phyloP scores from a whole-genome alignment of 345 rosid species.

The Populus alba region DNA sequence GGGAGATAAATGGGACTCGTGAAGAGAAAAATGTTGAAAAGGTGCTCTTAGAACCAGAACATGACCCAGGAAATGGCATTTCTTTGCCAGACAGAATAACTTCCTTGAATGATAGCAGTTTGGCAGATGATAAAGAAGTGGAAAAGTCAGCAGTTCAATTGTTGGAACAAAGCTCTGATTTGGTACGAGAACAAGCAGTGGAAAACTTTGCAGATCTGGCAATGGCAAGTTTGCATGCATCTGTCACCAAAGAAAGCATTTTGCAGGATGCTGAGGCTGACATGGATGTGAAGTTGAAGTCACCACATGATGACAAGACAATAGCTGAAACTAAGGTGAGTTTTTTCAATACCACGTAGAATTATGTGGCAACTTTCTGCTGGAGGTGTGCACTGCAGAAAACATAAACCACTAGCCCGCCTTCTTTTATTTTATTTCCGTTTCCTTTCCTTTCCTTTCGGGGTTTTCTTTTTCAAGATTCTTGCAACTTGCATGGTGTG shows the following conservation, averaged over 20 bases:
- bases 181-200: constrained; percentile 13
- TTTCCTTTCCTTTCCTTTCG: not conserved
- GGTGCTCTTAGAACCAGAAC: constrained; percentile 15
- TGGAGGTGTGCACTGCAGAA: not conserved
- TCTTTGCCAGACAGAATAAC: constrained; percentile 4
- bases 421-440: not conserved
- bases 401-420: not conserved
- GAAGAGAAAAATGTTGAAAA: constrained; percentile 25
- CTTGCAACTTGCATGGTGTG: not conserved
- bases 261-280: constrained; percentile 11
- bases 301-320: constrained; percentile 17
- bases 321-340: constrained; percentile 33
- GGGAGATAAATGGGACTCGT: constrained; percentile 13
- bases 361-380: not conserved
- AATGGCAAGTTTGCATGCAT: constrained; percentile 25
- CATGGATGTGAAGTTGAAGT: constrained; percentile 20
- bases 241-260: constrained; percentile 7
- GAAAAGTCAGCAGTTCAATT: constrained; percentile 8
- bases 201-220: constrained; percentile 17
- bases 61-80: constrained; percentile 18
- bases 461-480: not conserved
- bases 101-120: constrained; percentile 18
- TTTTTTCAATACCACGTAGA: not conserved
- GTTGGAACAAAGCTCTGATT: constrained; percentile 10
- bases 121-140: constrained; percentile 19